Evolutionary conservation across 2,329 filamentous ascomycete genomes (phyloP).

Genomic region (Zymoseptoria passerinii): DNA sequence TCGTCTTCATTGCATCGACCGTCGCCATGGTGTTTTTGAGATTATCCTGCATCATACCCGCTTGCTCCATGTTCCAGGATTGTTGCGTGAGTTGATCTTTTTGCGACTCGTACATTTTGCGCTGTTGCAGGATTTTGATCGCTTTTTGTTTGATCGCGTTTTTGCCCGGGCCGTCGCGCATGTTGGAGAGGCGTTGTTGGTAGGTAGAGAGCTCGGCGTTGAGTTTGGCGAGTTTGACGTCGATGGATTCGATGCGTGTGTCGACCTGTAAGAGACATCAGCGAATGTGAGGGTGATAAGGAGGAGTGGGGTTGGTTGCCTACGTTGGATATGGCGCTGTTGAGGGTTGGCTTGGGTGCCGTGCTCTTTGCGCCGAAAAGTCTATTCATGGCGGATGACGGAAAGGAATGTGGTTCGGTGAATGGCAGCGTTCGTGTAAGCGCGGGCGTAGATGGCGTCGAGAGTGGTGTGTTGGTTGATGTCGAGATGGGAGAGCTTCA

Average conservation of each 20-base stretch:
- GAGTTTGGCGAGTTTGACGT: constrained; percentile 87
- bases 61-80: constrained; percentile 99
- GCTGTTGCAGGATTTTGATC: constrained; percentile 83
- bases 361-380: constrained; percentile 85
- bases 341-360: constrained; percentile 81
- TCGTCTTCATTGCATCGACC: constrained; percentile 94
- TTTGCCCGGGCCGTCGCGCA: constrained; percentile 94
- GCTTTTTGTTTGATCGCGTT: constrained; percentile 88
- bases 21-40: constrained; percentile 98
- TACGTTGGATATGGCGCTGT: constrained; percentile 73
- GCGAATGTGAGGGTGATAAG: constrained; percentile 3
- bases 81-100: constrained; percentile 90
- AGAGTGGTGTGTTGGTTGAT: not conserved
- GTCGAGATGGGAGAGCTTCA: not conserved
- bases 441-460: not conserved
- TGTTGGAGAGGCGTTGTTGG: constrained; percentile 77
- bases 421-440: not conserved
- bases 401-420: not conserved
- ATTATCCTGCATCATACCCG: constrained; percentile 97
- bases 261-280: constrained; percentile 53
- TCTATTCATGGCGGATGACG: constrained; percentile 66
- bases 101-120: constrained; percentile 89
- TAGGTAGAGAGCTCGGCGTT: constrained; percentile 85
- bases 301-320: not conserved
- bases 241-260: constrained; percentile 72